These are phyloP conservation scores for Warburgia ugandensis DNA, from an alignment of 164 flowering plant species.

Conservation along the genomic window DNA sequence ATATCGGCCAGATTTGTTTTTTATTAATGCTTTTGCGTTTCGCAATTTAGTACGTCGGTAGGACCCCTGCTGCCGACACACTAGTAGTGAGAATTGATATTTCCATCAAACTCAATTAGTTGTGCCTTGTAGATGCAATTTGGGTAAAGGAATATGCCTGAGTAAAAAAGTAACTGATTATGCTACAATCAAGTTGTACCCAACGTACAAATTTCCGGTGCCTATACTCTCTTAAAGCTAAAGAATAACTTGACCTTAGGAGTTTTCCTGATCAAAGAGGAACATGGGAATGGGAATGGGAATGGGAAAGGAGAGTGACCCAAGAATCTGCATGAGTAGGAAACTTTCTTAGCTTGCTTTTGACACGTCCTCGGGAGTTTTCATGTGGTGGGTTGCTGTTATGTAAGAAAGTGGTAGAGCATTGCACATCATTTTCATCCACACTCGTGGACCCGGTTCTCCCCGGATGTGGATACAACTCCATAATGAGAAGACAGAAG, in stretches of 20 bases:
- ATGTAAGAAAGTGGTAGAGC: not conserved
- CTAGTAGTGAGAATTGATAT: not conserved
- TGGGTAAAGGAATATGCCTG: not conserved
- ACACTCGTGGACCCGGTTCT: constrained; percentile 11
- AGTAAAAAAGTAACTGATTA: not conserved
- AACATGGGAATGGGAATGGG: constrained; percentile 1
- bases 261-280: not conserved
- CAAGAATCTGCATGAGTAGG: constrained; percentile 17
- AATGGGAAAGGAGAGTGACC: not conserved
- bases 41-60: not conserved
- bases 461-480: not conserved
- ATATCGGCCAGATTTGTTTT: not conserved
- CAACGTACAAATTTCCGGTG: constrained; percentile 1
- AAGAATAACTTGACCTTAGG: constrained; percentile 1
- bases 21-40: not conserved
- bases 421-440: not conserved
- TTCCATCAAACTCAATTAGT: not conserved
- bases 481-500: not conserved
- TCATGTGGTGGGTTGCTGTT: constrained; percentile 5
- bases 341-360: constrained; percentile 12
- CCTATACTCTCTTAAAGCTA: not conserved
- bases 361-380: constrained; percentile 4
- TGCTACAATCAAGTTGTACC: constrained; percentile 9
- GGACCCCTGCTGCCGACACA: too few species aligned
- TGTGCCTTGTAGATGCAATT: too few species aligned